Conservation (phyloP, 805 yeast species). For the Schwanniomyces pseudopolymorphus region DNA sequence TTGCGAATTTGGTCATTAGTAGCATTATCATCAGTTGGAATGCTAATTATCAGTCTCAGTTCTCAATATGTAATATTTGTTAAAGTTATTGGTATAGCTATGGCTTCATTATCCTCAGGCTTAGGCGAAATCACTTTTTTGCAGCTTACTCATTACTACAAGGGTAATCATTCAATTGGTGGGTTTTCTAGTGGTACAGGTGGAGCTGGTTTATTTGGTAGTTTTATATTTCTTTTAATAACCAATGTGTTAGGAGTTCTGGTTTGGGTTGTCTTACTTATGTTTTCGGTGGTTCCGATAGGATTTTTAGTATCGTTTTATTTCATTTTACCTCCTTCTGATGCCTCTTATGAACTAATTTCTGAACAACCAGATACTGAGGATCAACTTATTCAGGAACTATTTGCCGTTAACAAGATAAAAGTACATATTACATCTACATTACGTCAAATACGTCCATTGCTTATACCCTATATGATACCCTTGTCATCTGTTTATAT, state of each 20-base stretch:
- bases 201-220: slow-evolving; percentile 88
- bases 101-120: slow-evolving; percentile 86
- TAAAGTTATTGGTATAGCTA: slow-evolving; percentile 63
- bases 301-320: slow-evolving; percentile 43
- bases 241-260: slow-evolving; percentile 67
- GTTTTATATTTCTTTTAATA: slow-evolving; percentile 65
- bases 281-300: slow-evolving; percentile 56
- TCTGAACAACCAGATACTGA: not conserved
- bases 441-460: slow-evolving; percentile 33
- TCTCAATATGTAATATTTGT: slow-evolving; percentile 25
- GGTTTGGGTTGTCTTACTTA: slow-evolving; percentile 52
- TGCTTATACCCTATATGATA: slow-evolving; percentile 69
- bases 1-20: slow-evolving; percentile 56
- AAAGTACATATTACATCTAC: slow-evolving; percentile 20
- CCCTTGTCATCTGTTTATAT: slow-evolving; percentile 83
- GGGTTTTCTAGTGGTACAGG: slow-evolving; percentile 97
- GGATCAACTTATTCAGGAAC: not conserved
- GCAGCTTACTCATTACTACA: slow-evolving; percentile 78
- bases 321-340: slow-evolving; percentile 21
- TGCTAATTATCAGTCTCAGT: slow-evolving; percentile 61
- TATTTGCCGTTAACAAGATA: not conserved
- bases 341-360: slow-evolving; percentile 5
- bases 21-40: slow-evolving; percentile 63
- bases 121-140: slow-evolving; percentile 88
- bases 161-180: slow-evolving; percentile 55